Conservation (phyloP, 2,329 filamentous ascomycete genomes). For the Penicillium corylophilum region DNA sequence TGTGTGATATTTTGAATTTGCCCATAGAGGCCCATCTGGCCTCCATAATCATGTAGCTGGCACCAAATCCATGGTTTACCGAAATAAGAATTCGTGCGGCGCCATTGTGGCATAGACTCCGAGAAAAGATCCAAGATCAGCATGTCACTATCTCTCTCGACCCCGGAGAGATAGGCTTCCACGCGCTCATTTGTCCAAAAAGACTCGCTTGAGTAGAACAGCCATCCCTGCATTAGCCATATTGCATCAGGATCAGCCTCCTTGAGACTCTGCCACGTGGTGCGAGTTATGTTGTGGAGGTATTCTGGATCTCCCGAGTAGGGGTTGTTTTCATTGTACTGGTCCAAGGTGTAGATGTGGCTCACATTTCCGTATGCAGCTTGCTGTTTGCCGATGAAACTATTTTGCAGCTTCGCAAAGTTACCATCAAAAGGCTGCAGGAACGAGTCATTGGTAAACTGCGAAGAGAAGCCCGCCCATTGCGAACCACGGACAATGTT, state of each 20-base stretch:
- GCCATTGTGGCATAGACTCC: conserved; percentile 53
- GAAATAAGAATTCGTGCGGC: conserved; percentile 50
- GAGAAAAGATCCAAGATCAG: conserved; percentile 54
- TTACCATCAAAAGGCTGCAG: conserved; percentile 48
- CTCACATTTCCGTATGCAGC: conserved; percentile 51
- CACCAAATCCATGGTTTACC: conserved; percentile 58
- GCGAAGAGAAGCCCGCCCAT: conserved; percentile 44
- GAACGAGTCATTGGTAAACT: conserved; percentile 50
- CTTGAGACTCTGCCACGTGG: conserved; percentile 51
- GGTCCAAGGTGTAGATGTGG: conserved; percentile 52
- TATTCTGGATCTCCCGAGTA: conserved; percentile 48
- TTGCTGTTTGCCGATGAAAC: conserved; percentile 49
- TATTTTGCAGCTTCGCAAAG: conserved; percentile 47
- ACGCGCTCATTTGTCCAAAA: conserved; percentile 54
- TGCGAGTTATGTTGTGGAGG: conserved; percentile 43
- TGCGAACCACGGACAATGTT: conserved; percentile 45
- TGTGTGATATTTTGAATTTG: conserved; percentile 52
- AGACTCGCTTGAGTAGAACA: conserved; percentile 46
- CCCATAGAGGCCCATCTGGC: conserved; percentile 52
- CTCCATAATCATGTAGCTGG: conserved; percentile 53
- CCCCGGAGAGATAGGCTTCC: conserved; percentile 51
- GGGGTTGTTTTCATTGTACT: conserved; percentile 55
- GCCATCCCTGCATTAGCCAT: conserved; percentile 57
- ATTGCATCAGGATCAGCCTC: conserved; percentile 49
- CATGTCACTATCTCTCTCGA: conserved; percentile 47